A percentile compares a stretch with the other conserved stretches of the same genome.
These are phyloP conservation scores for Neurospora sp. DNA, from an alignment of 495 filamentous ascomycete genomes.

Conservation along the genomic window DNA sequence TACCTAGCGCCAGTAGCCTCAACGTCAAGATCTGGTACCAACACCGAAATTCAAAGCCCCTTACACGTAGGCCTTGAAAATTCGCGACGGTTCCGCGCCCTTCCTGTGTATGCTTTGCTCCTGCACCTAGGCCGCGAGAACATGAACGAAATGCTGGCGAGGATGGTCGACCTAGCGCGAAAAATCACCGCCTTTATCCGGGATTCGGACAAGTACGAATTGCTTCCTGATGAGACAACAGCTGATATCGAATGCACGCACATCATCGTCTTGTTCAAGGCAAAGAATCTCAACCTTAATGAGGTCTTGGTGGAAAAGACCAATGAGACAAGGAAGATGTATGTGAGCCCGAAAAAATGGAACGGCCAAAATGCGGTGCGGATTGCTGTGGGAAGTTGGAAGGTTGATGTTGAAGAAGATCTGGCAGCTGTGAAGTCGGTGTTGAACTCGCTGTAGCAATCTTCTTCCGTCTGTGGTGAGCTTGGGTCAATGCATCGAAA, in stretches of 20 bases:
- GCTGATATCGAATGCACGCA: constrained; percentile 37
- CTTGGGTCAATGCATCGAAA: neutral
- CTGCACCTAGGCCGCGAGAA: constrained; percentile 64
- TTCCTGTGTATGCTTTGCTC: constrained; percentile 78
- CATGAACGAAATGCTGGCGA: constrained; percentile 58
- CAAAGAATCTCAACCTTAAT: constrained; percentile 60
- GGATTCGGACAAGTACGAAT: constrained; percentile 47
- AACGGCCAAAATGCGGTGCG: constrained; percentile 58
- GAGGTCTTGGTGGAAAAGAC: constrained; percentile 53
- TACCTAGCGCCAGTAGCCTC: constrained; percentile 49
- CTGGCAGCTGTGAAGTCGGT: constrained; percentile 39
- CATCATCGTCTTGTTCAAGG: constrained; percentile 74
- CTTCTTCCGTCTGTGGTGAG: neutral
- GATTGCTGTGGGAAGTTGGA: constrained; percentile 80
- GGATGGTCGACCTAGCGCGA: constrained; percentile 62
- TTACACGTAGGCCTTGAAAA: constrained; percentile 88
- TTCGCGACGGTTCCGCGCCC: constrained; percentile 77
- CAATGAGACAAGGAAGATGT: constrained; percentile 65
- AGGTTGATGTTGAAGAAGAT: constrained; percentile 48
- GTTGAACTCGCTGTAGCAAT: constrained; percentile 16
- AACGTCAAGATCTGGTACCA: constrained; percentile 8
- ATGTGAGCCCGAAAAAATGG: constrained; percentile 77
- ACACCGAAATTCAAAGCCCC: constrained; percentile 57
- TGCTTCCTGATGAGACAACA: constrained; percentile 43
- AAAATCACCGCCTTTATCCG: constrained; percentile 53